Evolutionary conservation across 1,139 yeast species (phyloP).

Genomic region (Citeromyces hawaiiensis): DNA sequence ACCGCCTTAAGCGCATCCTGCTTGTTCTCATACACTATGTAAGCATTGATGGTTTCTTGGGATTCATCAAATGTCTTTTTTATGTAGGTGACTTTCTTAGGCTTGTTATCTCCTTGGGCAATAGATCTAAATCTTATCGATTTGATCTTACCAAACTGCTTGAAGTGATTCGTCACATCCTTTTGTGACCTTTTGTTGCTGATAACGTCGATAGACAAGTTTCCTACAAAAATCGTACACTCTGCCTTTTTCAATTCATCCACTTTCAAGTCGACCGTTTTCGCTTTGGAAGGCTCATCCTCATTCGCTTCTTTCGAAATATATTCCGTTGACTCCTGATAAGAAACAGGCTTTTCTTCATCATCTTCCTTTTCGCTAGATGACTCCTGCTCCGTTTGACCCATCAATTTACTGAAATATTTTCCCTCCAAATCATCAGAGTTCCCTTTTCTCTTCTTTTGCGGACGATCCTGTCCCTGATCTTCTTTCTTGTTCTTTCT

Average conservation of each 20-base stretch:
- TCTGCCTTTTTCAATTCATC: constrained; percentile 75
- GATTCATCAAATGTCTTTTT: constrained; percentile 66
- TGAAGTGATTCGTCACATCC: constrained; percentile 25
- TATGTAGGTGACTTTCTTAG: constrained; percentile 86
- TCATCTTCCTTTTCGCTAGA: constrained; percentile 10
- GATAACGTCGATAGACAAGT: constrained; percentile 55
- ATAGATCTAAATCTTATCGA: constrained; percentile 87
- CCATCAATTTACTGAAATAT: constrained; percentile 13
- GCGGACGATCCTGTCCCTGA: not conserved
- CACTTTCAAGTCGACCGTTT: constrained; percentile 42
- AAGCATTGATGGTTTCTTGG: constrained; percentile 78
- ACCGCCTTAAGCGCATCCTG: constrained; percentile 40
- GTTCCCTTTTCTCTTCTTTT: constrained; percentile 8
- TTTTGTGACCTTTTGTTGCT: constrained; percentile 50
- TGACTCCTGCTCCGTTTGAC: constrained; percentile 10
- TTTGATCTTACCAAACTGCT: constrained; percentile 49
- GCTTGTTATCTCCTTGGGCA: constrained; percentile 77
- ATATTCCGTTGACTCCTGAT: too few species aligned
- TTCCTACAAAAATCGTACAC: constrained; percentile 82
- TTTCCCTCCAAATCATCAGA: constrained; percentile 18
- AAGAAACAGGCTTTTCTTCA: constrained; percentile 7
- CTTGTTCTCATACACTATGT: constrained; percentile 52
- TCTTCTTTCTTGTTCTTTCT: constrained; percentile 7
- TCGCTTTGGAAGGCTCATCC: constrained; percentile 10
- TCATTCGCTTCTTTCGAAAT: too few species aligned